Conservation (phyloP, 75 land plant species). For the Picea glauca region DNA sequence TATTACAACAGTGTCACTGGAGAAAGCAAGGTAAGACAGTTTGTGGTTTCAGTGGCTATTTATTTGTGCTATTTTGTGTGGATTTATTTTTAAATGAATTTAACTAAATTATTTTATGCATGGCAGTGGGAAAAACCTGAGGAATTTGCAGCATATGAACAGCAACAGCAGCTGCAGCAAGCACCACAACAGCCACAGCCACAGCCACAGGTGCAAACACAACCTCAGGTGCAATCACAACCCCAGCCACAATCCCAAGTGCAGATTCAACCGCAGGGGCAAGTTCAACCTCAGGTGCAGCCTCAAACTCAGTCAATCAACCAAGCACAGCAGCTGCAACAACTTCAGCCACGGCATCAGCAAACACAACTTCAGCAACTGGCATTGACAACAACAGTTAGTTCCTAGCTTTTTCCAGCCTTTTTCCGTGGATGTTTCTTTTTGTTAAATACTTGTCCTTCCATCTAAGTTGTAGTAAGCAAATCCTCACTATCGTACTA, state of each 20-base stretch:
- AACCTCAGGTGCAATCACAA: conserved; percentile 5
- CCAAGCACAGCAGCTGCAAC: conserved; percentile 27
- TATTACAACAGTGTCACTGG: conserved; percentile 82
- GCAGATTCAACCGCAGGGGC: conserved; percentile 27
- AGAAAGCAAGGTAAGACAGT: conserved; percentile 78
- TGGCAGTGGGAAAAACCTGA: conserved; percentile 97
- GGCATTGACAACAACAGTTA: conserved; percentile 26
- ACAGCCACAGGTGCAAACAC: conserved; percentile 21
- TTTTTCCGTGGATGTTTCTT: neutral
- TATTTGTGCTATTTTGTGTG: neutral
- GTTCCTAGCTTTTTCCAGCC: conserved; percentile 3
- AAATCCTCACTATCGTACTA: conserved; percentile 6
- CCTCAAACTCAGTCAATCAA: conserved; percentile 25
- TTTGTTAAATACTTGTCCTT: no score
- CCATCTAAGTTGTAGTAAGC: neutral
- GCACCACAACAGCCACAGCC: conserved; percentile 37
- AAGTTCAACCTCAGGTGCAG: conserved; percentile 36
- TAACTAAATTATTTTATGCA: neutral
- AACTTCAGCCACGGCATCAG: conserved; percentile 24
- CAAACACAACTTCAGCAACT: conserved; percentile 27
- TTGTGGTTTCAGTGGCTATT: neutral
- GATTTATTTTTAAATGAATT: neutral
- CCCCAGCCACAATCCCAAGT: conserved; percentile 13
- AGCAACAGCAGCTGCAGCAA: conserved; percentile 37
- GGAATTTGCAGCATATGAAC: conserved; percentile 55